Evolutionary conservation across 495 filamentous ascomycete species (phyloP).

Genomic region (Penicillium riverlandense): DNA sequence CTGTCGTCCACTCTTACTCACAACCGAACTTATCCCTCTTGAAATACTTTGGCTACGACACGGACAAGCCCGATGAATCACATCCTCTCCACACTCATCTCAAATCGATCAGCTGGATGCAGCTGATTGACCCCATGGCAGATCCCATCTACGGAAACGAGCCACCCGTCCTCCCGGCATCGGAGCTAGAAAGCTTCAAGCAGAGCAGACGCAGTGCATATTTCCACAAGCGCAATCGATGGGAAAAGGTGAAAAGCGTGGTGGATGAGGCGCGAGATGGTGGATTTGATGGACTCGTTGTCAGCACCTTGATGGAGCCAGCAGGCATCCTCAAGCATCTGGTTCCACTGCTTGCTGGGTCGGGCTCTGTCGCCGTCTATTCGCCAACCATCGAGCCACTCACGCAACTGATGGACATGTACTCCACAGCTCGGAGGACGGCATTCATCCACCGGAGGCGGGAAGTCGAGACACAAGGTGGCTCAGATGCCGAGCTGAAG

Average conservation of each 20-base stretch:
- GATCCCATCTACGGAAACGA: conserved; percentile 64
- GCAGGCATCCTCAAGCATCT: conserved; percentile 63
- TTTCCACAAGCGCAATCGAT: conserved; percentile 80
- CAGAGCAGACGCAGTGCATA: conserved; percentile 70
- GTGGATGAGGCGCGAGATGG: conserved; percentile 69
- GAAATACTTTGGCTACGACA: conserved; percentile 79
- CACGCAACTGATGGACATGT: conserved; percentile 66
- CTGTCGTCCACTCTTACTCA: conserved; percentile 75
- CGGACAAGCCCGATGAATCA: conserved; percentile 52
- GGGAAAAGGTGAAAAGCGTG: conserved; percentile 55
- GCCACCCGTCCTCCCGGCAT: conserved; percentile 43
- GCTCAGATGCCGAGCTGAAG: conserved; percentile 29
- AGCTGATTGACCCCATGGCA: conserved; percentile 65
- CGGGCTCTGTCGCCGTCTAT: conserved; percentile 79
- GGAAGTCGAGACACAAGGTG: conserved; percentile 23
- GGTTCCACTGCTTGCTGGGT: conserved; percentile 75
- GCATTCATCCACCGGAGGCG: conserved; percentile 53
- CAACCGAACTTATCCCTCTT: conserved; percentile 85
- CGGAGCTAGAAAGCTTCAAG: conserved; percentile 58
- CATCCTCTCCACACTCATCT: conserved; percentile 82
- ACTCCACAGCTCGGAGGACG: conserved; percentile 65
- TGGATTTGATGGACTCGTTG: conserved; percentile 73
- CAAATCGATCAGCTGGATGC: conserved; percentile 80
- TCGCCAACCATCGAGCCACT: conserved; percentile 71
- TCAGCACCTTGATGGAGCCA: conserved; percentile 74